Base-by-base conservation (phyloP, 371 early-diverging fungal species). In the Apophysomyces elegans region DNA sequence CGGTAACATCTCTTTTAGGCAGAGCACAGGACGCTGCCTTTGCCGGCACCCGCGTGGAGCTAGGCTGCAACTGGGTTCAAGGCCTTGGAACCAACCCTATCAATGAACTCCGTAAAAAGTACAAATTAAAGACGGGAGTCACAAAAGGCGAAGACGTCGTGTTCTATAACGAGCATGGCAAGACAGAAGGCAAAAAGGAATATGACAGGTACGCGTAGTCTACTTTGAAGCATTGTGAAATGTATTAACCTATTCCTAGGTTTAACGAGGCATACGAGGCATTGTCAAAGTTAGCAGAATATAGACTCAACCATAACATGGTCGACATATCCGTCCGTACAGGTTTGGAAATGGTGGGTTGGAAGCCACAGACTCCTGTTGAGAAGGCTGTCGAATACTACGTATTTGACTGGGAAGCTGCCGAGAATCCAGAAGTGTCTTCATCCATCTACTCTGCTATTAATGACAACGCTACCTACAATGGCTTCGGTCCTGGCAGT, bases 41-140 rank as follows among this genome's bases (percentile, higher is more conserved):
- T 68, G 80, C 71, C 7, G 74, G 66, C 41, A 58, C 66, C 12
- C 64, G 67, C 26, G 67, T 83, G 54, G 83, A 83, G 63, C 21
- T 77, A 13, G 83, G 83, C 9, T 79, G 80, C 50, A 83, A 83
- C 39, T 83, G 83, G 83, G 83, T 82, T 26, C 83, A 83, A 65
- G 83, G 79, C n/a, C 47, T 83, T 2, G 83, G 83, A 4, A 65
- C 70, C 1, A 83, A 83, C 21, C 83, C 80, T 11, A 64, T 83
- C 62, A 73, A 79, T 35, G 61, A 73, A 37, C 65, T 83, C 9
- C 72, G 77, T 6, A 46, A 73, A 56, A 78, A 83, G 54, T 74
- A 77, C 36, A 66, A 65, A 5, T 57, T 83, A 5, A 60, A 71
- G 26, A 73, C 77, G 5, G 72, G 66, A 5, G 18, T 18, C 9